phyloP scores from a whole-genome alignment of 1,139 yeast genomes.

The Candida dubliniensis region DNA sequence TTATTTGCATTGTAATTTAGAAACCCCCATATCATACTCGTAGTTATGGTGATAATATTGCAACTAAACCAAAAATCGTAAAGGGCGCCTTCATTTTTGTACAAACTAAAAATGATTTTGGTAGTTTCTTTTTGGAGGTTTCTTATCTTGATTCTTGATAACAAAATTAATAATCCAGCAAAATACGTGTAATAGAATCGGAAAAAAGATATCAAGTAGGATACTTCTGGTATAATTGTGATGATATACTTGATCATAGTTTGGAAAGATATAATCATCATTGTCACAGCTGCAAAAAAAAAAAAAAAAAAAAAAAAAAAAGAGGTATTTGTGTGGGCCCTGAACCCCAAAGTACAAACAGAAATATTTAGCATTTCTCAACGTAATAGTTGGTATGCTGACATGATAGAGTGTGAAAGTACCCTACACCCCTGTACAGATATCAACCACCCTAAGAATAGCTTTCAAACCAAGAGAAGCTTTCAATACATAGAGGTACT shows the following conservation, averaged over 20 bases:
- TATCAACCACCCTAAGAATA: too few species aligned
- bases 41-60: constrained; percentile 8
- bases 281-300: constrained; percentile 2
- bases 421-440: too few species aligned
- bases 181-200: constrained; percentile 8
- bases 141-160: not conserved
- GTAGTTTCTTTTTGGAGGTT: constrained; percentile 1
- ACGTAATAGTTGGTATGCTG: too few species aligned
- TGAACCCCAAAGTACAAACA: not conserved
- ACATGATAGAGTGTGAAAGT: too few species aligned
- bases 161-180: not conserved
- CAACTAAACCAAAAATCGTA: constrained; percentile 12
- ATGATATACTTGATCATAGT: not conserved
- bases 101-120: constrained; percentile 3
- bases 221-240: constrained; percentile 6
- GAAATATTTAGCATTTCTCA: too few species aligned
- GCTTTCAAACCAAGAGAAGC: too few species aligned
- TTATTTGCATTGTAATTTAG: constrained; percentile 2
- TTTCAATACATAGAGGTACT: too few species aligned
- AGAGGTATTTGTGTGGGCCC: not conserved
- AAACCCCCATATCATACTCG: constrained; percentile 10
- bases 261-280: constrained; percentile 7
- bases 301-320: constrained; percentile 1
- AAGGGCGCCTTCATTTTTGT: constrained; percentile 9
- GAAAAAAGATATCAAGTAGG: constrained; percentile 1